Base-by-base conservation (phyloP, 176 grass and related monocot species). In the Chloris gayana region DNA sequence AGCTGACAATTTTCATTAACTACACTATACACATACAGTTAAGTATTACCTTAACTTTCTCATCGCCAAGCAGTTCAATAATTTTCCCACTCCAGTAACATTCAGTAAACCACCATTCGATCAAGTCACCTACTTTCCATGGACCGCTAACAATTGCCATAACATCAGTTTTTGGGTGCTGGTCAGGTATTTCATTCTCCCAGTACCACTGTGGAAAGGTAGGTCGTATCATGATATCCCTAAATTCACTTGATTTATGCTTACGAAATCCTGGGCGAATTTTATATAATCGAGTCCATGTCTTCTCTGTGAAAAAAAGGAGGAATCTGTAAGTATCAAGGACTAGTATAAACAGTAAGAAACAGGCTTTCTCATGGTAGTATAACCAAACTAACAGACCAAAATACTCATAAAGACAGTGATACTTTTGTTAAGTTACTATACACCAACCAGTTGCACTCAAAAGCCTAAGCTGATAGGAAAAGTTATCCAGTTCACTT, bases 51-150 rank as follows among this genome's bases (percentile, higher is more conserved):
- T 75, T 69, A 38, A 89, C 72, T 73, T 81, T 83, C 56, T 72
- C 71, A 76, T 86, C 75, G 37, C 35, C 76, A 62, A 84, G 66
- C 58, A 87, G 38, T 54, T 89, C 34, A 1, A 46, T 64, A 62
- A 89, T 82, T 86, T 75, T 89, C 58, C 80, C 90, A 17, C 80
- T 86, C 90, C 90, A 92, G 51, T 87, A 86, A 84, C 87, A 92
- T 57, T 25, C 31, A 14, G 64, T 83, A 75, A 51, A 69, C 76
- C 80, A 87, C 87, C 80, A 89, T 35, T 92, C 90, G 77, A 92
- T 30, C 72, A 92, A 79, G 75, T 89, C 86, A 78, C 87, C 90
- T 49, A 87, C 69, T 92, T 86, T 89, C 90, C 86, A 92, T 25
- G 76, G 51, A 62, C 58, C 15, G 37, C 69, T 84, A 29, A 73